These are phyloP conservation scores for Botrytis fragariae DNA, from an alignment of 2,329 filamentous ascomycete species.

Conservation along the genomic window DNA sequence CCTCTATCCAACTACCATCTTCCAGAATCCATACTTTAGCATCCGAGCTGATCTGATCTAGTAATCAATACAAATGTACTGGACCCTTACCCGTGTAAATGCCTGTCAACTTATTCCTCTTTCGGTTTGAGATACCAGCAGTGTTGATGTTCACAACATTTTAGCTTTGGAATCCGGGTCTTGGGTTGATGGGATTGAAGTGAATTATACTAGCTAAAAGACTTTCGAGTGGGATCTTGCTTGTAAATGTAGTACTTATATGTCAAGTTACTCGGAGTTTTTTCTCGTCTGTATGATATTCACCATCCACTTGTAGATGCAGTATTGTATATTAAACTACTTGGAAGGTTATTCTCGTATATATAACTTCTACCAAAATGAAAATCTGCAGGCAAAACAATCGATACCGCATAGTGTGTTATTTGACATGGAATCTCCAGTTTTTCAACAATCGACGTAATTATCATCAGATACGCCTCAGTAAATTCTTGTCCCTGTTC, in stretches of 20 bases:
- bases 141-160: background rate
- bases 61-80: too few relatives aligned
- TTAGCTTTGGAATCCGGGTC: rapidly evolving
- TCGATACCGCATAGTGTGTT: too few relatives aligned
- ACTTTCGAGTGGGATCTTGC: rapidly evolving
- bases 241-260: background rate
- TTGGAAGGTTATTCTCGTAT: background rate
- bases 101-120: background rate
- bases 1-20: too few relatives aligned
- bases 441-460: background rate
- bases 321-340: background rate
- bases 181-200: rapidly evolving
- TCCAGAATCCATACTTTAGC: too few relatives aligned
- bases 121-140: rapidly evolving
- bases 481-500: background rate
- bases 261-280: too few relatives aligned
- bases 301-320: background rate
- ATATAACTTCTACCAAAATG: too few relatives aligned
- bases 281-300: background rate
- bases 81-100: too few relatives aligned
- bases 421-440: too few relatives aligned
- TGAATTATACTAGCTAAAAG: background rate
- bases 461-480: background rate
- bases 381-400: too few relatives aligned
- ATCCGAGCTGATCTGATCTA: too few relatives aligned